A percentile compares a stretch with the other conserved stretches of the same genome.
phyloP scores from a whole-genome alignment of 2,329 filamentous ascomycete species.

The Colletotrichum sojae region DNA sequence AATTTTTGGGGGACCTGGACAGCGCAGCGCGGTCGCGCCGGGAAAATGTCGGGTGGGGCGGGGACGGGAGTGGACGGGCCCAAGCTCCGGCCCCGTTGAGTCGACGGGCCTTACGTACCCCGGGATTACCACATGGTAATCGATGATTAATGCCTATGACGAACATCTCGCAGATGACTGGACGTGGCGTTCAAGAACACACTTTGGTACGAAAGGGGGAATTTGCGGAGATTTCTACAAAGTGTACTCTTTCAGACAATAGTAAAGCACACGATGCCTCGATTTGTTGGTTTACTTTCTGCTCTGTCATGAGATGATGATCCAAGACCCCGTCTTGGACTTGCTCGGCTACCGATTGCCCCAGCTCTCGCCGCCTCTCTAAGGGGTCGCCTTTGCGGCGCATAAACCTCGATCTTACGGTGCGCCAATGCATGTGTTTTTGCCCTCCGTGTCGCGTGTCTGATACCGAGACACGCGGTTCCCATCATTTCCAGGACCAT shows the following conservation, averaged over 20 bases:
- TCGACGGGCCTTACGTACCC: conserved; percentile 2
- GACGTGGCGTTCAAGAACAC: too few relatives aligned
- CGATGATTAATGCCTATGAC: conserved; percentile 1
- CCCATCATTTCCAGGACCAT: not conserved
- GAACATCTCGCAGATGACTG: not conserved
- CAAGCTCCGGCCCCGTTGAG: conserved; percentile 33
- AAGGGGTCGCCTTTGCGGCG: conserved; percentile 10
- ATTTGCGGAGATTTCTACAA: too few relatives aligned
- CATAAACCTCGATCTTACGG: conserved; percentile 11
- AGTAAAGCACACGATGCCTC: too few relatives aligned
- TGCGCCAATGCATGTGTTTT: conserved; percentile 25
- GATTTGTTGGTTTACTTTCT: conserved; percentile 2
- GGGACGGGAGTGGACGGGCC: conserved; percentile 5
- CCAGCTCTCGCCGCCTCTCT: conserved; percentile 19
- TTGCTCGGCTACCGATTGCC: not conserved
- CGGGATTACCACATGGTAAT: conserved; percentile 6
- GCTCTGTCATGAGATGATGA: conserved; percentile 16
- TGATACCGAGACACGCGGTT: not conserved
- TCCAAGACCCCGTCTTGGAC: not conserved
- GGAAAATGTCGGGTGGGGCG: conserved; percentile 52
- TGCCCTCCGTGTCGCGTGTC: not conserved
- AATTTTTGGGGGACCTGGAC: conserved; percentile 48
- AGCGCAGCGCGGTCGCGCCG: conserved; percentile 44
- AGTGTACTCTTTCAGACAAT: too few relatives aligned
- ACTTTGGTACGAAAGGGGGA: too few relatives aligned